Percentiles rank a stretch among this genome's conserved stretches.
Evolutionary conservation across 805 yeast genomes (phyloP).

Genomic region (Kodamaea fukazawae): DNA sequence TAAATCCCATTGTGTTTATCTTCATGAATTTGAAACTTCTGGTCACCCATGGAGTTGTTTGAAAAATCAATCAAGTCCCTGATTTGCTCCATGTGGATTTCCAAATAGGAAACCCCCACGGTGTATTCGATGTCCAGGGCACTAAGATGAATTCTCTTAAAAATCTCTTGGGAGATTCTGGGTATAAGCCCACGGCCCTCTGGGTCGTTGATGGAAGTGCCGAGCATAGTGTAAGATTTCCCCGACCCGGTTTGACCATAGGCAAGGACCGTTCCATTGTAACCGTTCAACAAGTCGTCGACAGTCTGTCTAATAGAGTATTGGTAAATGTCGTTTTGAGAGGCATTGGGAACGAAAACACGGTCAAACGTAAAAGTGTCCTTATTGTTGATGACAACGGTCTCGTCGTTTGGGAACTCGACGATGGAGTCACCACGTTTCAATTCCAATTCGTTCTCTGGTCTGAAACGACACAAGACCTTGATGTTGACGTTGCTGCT

Average conservation of each 20-base stretch:
- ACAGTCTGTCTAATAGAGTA: conserved; percentile 61
- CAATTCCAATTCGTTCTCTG: conserved; percentile 41
- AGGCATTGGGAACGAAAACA: conserved; percentile 50
- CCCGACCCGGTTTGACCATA: conserved; percentile 83
- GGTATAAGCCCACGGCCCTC: conserved; percentile 64
- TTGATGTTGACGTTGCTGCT: conserved; percentile 42
- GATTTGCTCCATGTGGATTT: conserved; percentile 75
- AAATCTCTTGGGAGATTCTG: conserved; percentile 64
- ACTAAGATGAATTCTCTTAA: conserved; percentile 47
- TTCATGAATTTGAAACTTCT: conserved; percentile 56
- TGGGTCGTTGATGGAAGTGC: conserved; percentile 36
- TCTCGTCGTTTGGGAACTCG: conserved; percentile 23
- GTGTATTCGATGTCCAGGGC: conserved; percentile 56
- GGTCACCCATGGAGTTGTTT: conserved; percentile 14
- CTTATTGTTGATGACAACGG: conserved; percentile 27
- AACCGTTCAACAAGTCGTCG: conserved; percentile 69
- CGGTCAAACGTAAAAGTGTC: conserved; percentile 59
- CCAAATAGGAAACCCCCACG: conserved; percentile 72
- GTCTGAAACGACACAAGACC: conserved; percentile 74
- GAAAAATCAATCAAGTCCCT: conserved; percentile 58
- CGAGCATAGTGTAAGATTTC: conserved; percentile 76
- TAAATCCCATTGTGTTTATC: conserved; percentile 62
- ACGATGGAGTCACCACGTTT: conserved; percentile 18
- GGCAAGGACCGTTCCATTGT: conserved; percentile 72
- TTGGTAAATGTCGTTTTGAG: conserved; percentile 59